Evolutionary conservation across 1,139 yeast species (phyloP).

Genomic region (Magnusiomyces tetraspermus): DNA sequence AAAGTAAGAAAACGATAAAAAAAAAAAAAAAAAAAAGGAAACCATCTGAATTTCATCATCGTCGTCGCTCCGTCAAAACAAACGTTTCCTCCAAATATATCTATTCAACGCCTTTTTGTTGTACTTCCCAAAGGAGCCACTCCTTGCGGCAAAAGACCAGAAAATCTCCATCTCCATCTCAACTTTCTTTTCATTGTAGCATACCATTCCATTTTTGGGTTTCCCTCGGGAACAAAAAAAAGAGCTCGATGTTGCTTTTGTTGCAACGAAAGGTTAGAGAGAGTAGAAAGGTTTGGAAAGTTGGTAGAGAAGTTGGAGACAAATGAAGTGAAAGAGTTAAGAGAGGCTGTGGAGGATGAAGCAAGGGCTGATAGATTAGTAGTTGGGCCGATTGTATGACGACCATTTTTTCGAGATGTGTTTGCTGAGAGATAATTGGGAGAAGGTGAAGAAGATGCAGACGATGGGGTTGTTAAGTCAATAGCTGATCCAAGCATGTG

Average conservation of each 20-base stretch:
- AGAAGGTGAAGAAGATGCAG: background rate
- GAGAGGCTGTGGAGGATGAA: background rate
- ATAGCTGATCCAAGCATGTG: background rate
- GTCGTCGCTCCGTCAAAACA: no score
- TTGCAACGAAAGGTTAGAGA: no score
- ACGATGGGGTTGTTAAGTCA: background rate
- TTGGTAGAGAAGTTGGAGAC: background rate
- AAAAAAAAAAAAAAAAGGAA: background rate
- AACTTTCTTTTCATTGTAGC: conserved; percentile 5
- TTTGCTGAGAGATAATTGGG: background rate
- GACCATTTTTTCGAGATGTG: background rate
- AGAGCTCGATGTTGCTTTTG: no score
- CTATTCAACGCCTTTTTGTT: no score
- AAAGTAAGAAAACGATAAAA: background rate
- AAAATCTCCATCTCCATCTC: conserved; percentile 11
- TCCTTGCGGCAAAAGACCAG: conserved; percentile 8
- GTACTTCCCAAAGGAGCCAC: no score
- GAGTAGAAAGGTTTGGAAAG: no score
- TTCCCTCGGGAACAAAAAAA: background rate
- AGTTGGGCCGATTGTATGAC: background rate
- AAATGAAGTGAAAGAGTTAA: background rate
- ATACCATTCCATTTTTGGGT: conserved; percentile 5
- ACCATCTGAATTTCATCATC: no score
- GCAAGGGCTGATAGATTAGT: background rate
- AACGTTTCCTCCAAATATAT: no score